A percentile compares a stretch with the other conserved stretches of the same genome.
phyloP scores from a whole-genome alignment of 768 basidiomycete species.

The Agaricus blazei region DNA sequence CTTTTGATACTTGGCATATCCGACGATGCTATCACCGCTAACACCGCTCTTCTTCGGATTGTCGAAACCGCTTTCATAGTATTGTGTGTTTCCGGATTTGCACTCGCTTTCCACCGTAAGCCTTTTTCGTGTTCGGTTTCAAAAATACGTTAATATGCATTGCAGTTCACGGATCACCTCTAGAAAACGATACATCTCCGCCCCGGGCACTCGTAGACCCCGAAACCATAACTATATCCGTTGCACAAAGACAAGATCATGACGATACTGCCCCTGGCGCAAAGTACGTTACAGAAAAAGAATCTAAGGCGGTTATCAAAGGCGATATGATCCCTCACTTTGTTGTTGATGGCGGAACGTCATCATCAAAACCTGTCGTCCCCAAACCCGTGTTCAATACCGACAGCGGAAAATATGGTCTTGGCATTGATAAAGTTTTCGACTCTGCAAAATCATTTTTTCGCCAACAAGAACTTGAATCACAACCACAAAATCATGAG shows the following conservation, averaged over 20 bases:
- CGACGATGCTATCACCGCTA: not conserved
- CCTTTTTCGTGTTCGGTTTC: not conserved
- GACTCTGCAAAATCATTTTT: not conserved
- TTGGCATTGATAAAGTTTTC: not conserved
- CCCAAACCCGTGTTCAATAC: not conserved
- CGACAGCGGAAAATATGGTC: not conserved
- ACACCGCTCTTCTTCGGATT: not conserved
- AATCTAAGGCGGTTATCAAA: not conserved
- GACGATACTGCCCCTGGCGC: not conserved
- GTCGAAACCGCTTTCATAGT: not conserved
- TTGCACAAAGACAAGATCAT: not conserved
- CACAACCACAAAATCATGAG: not conserved
- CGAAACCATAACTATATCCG: not conserved
- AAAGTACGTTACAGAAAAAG: not conserved
- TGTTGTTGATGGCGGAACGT: not conserved
- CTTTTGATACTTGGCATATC: not conserved
- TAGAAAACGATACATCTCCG: not conserved
- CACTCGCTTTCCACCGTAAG: constrained; percentile 7
- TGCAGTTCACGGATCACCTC: not conserved
- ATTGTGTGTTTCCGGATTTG: not conserved
- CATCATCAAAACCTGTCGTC: not conserved
- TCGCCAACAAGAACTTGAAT: not conserved
- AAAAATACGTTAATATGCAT: not conserved
- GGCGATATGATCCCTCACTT: constrained; percentile 3
- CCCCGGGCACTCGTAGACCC: not conserved